Base-by-base conservation (phyloP, 2,329 filamentous ascomycete species). In the Plectosphaerella plurivora region DNA sequence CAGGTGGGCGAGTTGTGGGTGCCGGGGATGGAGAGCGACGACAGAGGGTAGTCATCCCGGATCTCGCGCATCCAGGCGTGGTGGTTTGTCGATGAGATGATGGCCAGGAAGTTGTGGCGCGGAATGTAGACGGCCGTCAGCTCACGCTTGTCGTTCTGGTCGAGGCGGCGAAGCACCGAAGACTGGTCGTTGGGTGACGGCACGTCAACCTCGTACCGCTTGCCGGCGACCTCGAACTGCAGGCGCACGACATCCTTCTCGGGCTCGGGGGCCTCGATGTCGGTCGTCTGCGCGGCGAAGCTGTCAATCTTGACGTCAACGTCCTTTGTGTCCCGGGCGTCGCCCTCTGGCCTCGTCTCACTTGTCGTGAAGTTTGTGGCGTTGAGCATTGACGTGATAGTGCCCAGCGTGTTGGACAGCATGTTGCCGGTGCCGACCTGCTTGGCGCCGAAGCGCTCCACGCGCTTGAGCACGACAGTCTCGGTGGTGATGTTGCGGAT, bases 1-100 rank as follows among this genome's bases (percentile, higher is more conserved):
- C 83, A 87, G 10, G 92, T 95, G 7, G 94, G 90, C 16, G 89
- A 90, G 73, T 99, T 97, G 76, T 99, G 94, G 0, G 94, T 97
- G 57, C 94, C 94, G 0, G 94, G 94, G 57, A 97, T 94, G 48
- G 88, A 94, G 48, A 99, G 82, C 3, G 87, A 80, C 1, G 89
- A 88, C 5, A 97, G 76, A 2, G 90, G 84, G 49, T 83, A 87
- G 18, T 84, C 78, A 62, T 92, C 82, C 55, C 79, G 76, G 42
- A 97, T 77, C 55, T 85, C 78, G 52, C 77, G 71, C 92, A 97
- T 97, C 94, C 94, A 96, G 50, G 77, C 72, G 56, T 83, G 67
- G 48, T 92, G 79, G 51, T 83, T 78, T 15, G 86, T 79, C 5
- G 85, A 91, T 56, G 85, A 89, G 70, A 87, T 85, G 55, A 97